Evolutionary conservation across 768 basidiomycete species (phyloP), one percentile per base, ranked within the genome.

Genomic region (Hypsizygus marmoreus): DNA sequence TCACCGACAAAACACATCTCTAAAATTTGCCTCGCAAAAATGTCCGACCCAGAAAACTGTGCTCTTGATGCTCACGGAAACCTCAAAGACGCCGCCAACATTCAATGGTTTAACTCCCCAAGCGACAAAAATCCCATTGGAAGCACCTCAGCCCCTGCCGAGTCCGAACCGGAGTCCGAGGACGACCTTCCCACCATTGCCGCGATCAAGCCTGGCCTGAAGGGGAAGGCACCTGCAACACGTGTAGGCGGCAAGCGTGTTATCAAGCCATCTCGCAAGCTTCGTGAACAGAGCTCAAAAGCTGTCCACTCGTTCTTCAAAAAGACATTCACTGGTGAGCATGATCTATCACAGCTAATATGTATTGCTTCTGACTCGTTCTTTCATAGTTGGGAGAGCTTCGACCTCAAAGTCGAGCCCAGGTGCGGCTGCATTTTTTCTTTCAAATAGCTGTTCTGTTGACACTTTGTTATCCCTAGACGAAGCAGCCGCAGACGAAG

Each of bases 21-120:
- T n/a, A n/a, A n/a, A n/a, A n/a, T n/a, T n/a, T n/a, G n/a, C n/a
- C n/a, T n/a, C n/a, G n/a, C n/a, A n/a, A n/a, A n/a, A n/a, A 41
- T 41, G 40, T 9, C 8, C 22, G 30, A 42, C 4, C 3, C 17
- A 11, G 38, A 47, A 11, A 33, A 40, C 29, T 47, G 38, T 12
- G 13, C 31, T 10, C 37, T 47, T 26, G 34, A 30, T 19, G 16
- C 16, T 11, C 38, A 47, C 16, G 38, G 23, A 5, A 31, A 29
- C 23, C 31, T 47, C 29, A 40, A 47, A 22, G 16, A 45, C n/a
- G 35, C 44, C 32, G 12, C 24, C 22, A 37, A 51, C 32, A 49
- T 55, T 20, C 17, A 34, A n/a, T 55, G 46, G 42, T 16, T 52
- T 7, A 42, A 52, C 24, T 55, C 48, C 40, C 48, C 51, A 16